A percentile compares a stretch with the other conserved stretches of the same genome.
These are phyloP conservation scores for Cryptosporidium xiaoi DNA, from an alignment of 169 alveolate species.

Conservation along the genomic window DNA sequence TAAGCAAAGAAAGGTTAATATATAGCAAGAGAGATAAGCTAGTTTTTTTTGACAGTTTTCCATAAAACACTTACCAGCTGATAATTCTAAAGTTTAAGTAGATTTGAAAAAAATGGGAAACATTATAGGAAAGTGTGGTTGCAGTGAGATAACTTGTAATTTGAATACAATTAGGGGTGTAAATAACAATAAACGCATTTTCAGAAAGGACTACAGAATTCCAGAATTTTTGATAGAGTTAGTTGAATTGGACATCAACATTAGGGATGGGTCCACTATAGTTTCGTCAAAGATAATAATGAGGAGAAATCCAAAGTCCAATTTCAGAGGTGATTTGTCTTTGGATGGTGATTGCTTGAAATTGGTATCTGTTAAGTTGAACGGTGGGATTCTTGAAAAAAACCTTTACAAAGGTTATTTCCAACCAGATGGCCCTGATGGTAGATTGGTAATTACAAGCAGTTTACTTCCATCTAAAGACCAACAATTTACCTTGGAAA, in stretches of 20 bases:
- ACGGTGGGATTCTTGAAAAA: conserved; percentile 81
- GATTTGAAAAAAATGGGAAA: conserved; percentile 43
- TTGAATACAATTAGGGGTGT: not conserved
- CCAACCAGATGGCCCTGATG: conserved; percentile 75
- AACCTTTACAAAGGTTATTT: conserved; percentile 68
- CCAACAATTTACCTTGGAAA: conserved; percentile 76
- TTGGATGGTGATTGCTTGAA: conserved; percentile 89
- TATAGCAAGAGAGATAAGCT: too few relatives aligned
- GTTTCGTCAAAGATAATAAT: conserved; percentile 45
- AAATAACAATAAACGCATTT: conserved; percentile 36
- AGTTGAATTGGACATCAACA: conserved; percentile 82
- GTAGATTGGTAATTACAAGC: conserved; percentile 69
- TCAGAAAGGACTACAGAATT: conserved; percentile 88
- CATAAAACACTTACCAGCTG: too few relatives aligned
- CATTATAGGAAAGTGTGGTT: conserved; percentile 46
- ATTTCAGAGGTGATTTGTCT: conserved; percentile 82
- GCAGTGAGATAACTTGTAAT: conserved; percentile 57
- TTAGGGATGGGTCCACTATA: conserved; percentile 82
- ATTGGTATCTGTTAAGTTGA: conserved; percentile 81
- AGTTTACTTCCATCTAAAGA: conserved; percentile 75
- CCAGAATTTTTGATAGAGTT: conserved; percentile 83
- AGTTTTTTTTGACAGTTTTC: too few relatives aligned
- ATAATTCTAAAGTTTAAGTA: too few relatives aligned
- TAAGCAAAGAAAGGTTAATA: too few relatives aligned
- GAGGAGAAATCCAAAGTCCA: conserved; percentile 79